Base-by-base conservation (phyloP, 2,329 filamentous ascomycete species). In the Aspergillus sp. region DNA sequence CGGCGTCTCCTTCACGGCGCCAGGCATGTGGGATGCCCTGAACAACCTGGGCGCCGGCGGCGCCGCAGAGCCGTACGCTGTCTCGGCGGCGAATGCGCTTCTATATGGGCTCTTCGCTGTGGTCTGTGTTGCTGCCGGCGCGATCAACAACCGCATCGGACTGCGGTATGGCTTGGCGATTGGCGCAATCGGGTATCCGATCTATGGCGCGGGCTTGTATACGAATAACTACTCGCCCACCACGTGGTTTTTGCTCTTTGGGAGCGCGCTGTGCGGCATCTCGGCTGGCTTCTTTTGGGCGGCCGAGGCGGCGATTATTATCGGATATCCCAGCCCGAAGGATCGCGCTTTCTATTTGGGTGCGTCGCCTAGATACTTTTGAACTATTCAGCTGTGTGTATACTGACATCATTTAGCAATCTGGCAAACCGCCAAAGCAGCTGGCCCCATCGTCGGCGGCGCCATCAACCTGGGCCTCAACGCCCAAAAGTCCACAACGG, bases 71-170 rank as follows among this genome's bases (percentile, higher is more conserved):
- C 60, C 60, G n/a, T 56, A 62, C 22, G 60, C 60, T 17, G 60
- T 62, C 11, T 62, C 60, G 1, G 60, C 60, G 3, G 60, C 60
- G 2, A 62, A 62, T 9, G 60, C 60, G 3, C 45, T 62, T 3
- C 25, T 62, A 19, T 62, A 62, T 15, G 60, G 56, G 11, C 41
- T 62, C 38, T 62, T 62, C 38, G 56, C 60, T 8, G 48, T 62
- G 13, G 60, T 62, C 6, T 62, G 60, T 51, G 57, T 62, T 46
- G 60, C 60, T 4, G 60, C 60, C 3, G 60, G 60, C 17, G 60
- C 60, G 8, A 62, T 62, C 47, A 62, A 62, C 52, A 62, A 62
- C 60, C 60, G 60, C 23, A 62, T 62, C 19, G 60, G 60, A 15
- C 56, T 62, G 19, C 60, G 60, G 5, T 59, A 47, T 17, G 60